phyloP scores from a whole-genome alignment of 108 stramenopile species.

The Cyclotella cryptica region DNA sequence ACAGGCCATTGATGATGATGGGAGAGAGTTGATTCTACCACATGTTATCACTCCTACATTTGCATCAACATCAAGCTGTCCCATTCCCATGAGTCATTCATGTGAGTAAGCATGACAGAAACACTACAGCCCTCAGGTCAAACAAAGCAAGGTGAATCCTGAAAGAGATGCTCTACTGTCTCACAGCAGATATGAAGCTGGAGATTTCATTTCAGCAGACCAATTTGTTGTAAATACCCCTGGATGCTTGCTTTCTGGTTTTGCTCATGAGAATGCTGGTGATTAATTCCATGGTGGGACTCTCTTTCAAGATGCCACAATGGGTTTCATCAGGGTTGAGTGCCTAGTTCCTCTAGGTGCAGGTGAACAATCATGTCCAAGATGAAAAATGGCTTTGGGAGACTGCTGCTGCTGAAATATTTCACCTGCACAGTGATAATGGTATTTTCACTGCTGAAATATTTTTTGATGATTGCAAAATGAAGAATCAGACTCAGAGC shows the following conservation, averaged over 20 bases:
- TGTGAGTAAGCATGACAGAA: no score
- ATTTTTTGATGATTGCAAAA: slow-evolving; percentile 3
- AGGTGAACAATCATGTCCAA: no score
- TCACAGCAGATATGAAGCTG: background rate
- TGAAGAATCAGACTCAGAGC: slow-evolving; percentile 14
- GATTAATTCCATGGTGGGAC: slow-evolving; percentile 38
- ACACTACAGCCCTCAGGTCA: no score
- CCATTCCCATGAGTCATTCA: background rate
- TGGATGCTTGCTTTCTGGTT: slow-evolving; percentile 35
- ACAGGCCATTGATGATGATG: no score
- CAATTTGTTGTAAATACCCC: background rate
- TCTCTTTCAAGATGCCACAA: no score
- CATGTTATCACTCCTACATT: background rate
- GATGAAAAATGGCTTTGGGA: no score
- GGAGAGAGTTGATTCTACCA: background rate
- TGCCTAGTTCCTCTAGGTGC: no score
- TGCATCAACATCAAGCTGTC: background rate
- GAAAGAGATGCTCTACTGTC: no score
- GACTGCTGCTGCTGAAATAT: no score
- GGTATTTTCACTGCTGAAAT: slow-evolving; percentile 25
- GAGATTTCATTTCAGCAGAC: background rate
- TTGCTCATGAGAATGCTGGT: slow-evolving; percentile 29
- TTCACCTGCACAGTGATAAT: slow-evolving; percentile 49
- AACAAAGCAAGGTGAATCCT: no score
- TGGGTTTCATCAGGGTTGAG: no score